These are phyloP conservation scores for Exophiala xenobiotica DNA, from an alignment of 2,329 filamentous ascomycete species.

Conservation along the genomic window DNA sequence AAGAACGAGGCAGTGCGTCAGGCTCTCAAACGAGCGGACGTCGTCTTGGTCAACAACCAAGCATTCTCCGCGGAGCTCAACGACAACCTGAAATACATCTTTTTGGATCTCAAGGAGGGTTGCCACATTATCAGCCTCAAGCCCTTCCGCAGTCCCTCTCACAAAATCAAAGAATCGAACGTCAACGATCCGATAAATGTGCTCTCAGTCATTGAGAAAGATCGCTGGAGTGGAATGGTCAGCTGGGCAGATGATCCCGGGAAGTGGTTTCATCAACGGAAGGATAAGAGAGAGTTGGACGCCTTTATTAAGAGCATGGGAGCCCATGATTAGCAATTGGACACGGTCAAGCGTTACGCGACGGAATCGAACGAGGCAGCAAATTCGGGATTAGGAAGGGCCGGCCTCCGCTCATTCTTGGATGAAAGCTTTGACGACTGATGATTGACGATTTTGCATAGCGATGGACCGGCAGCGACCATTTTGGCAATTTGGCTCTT, in stretches of 20 bases:
- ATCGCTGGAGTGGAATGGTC: slow-evolving; percentile 69
- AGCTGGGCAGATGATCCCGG: slow-evolving; percentile 88
- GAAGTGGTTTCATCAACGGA: slow-evolving; percentile 83
- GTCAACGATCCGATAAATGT: slow-evolving; percentile 79
- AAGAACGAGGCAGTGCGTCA: slow-evolving; percentile 68
- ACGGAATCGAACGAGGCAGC: not conserved
- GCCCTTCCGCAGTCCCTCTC: slow-evolving; percentile 79
- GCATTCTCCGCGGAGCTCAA: slow-evolving; percentile 89
- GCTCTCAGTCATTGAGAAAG: slow-evolving; percentile 70
- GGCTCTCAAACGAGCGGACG: slow-evolving; percentile 79
- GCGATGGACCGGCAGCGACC: slow-evolving; percentile 1
- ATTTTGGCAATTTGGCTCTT: not conserved
- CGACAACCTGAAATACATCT: slow-evolving; percentile 79
- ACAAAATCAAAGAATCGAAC: slow-evolving; percentile 71
- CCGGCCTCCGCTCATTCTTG: not conserved
- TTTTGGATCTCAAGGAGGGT: slow-evolving; percentile 87
- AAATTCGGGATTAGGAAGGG: not conserved
- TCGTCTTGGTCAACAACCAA: slow-evolving; percentile 98
- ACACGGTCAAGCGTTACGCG: not conserved
- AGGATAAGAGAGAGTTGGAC: slow-evolving; percentile 60
- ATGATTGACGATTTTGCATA: slow-evolving; percentile 9
- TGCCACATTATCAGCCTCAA: slow-evolving; percentile 89
- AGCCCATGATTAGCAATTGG: slow-evolving; percentile 11
- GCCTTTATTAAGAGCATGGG: slow-evolving; percentile 45
- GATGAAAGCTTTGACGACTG: not conserved